phyloP scores from a whole-genome alignment of 2,329 filamentous ascomycete species.

The Beauveria caledonica region DNA sequence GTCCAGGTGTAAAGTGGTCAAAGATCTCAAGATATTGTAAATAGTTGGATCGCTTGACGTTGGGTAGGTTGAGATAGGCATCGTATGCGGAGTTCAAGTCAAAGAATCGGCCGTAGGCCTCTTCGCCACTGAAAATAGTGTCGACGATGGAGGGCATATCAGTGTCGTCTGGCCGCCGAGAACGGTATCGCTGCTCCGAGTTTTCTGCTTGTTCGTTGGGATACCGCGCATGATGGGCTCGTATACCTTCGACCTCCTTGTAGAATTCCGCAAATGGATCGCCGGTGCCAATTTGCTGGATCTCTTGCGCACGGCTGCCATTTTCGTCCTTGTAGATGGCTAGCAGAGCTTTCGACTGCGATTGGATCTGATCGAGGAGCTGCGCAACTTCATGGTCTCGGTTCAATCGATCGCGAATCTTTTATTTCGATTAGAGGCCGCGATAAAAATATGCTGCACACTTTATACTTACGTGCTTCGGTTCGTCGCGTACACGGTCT shows the following conservation, averaged over 20 bases:
- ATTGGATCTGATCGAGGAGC: constrained; percentile 79
- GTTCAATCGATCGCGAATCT: constrained; percentile 84
- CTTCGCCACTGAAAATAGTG: constrained; percentile 90
- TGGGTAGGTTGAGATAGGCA: constrained; percentile 79
- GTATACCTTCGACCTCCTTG: constrained; percentile 71
- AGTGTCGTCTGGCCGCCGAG: constrained; percentile 53
- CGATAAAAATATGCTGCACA: constrained; percentile 13
- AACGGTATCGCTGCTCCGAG: constrained; percentile 83
- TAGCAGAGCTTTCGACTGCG: constrained; percentile 72
- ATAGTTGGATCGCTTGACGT: constrained; percentile 78
- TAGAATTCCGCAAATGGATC: constrained; percentile 91
- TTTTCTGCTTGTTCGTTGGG: constrained; percentile 95
- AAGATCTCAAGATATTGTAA: constrained; percentile 89
- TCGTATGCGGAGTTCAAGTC: constrained; percentile 82
- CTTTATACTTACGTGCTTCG: constrained; percentile 61
- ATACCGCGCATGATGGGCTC: constrained; percentile 81
- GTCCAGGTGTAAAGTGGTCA: constrained; percentile 71
- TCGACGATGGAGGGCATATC: constrained; percentile 67
- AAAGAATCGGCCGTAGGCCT: constrained; percentile 86
- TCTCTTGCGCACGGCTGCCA: constrained; percentile 64
- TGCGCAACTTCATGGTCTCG: constrained; percentile 87
- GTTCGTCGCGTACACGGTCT: constrained; percentile 81
- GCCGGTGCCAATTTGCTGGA: constrained; percentile 74
- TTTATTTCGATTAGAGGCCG: constrained; percentile 16
- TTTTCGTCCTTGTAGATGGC: constrained; percentile 77